Conservation (phyloP, 805 yeast genomes). For the Teunomyces atbi region DNA sequence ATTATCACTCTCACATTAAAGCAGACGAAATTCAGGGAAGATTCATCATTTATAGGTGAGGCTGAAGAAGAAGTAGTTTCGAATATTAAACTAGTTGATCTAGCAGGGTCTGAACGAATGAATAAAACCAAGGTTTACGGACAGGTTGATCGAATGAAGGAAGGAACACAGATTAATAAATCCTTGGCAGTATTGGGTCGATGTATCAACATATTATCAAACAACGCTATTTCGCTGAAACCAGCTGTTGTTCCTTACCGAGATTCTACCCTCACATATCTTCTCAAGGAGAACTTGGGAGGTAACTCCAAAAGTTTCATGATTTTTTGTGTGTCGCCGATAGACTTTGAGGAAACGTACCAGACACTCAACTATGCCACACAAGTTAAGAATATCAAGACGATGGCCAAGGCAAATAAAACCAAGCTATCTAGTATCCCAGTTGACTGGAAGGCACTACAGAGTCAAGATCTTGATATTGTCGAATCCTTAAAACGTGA, state of each 20-base stretch:
- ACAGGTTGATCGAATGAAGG: conserved; percentile 55
- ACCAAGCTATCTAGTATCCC: conserved; percentile 25
- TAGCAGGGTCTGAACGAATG: conserved; percentile 82
- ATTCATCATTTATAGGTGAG: conserved; percentile 27
- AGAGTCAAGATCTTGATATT: conserved; percentile 23
- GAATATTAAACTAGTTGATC: conserved; percentile 66
- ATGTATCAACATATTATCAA: conserved; percentile 50
- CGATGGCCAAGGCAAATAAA: conserved; percentile 51
- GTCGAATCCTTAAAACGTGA: conserved; percentile 30
- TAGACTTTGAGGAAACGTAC: conserved; percentile 73
- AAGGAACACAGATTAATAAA: conserved; percentile 75
- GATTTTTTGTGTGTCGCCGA: conserved; percentile 84
- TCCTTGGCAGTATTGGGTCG: conserved; percentile 78
- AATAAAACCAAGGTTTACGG: conserved; percentile 60
- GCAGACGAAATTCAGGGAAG: conserved; percentile 48
- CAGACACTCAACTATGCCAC: conserved; percentile 78
- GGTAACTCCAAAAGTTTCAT: conserved; percentile 86
- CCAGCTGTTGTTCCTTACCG: conserved; percentile 60
- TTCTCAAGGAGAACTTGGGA: conserved; percentile 71
- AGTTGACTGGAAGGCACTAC: conserved; percentile 33
- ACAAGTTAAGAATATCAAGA: conserved; percentile 66
- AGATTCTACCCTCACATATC: conserved; percentile 73
- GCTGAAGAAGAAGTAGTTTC: conserved; percentile 53
- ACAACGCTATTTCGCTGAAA: conserved; percentile 30
- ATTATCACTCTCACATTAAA: conserved; percentile 62